Evolutionary conservation across 1,139 yeast species (phyloP), one percentile per base, ranked within the genome.

Genomic region (Blastobotrys apis): DNA sequence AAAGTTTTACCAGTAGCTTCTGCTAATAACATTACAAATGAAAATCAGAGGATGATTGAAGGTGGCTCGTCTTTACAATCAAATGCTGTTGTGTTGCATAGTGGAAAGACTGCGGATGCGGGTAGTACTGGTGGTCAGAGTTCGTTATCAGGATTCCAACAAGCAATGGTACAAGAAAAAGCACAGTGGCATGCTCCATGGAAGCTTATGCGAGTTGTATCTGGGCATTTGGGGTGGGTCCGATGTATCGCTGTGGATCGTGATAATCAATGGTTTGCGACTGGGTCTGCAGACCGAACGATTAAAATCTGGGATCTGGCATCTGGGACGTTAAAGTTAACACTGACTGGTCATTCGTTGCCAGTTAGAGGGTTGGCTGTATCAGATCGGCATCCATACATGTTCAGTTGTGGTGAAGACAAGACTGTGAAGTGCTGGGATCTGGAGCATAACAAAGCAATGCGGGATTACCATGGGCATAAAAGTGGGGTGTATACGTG

Each of bases 351-450:
- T 0, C 98, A 94, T 64, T 76, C 84, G 4, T 84, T 92, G 95
- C 81, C 88, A 0, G 92, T 94, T 1, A 69, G 96, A 44, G 84
- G 88, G 1, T 61, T 92, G 22, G 81, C 75, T 0, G 75, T 90
- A 1, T 85, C 96, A 0, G 67, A 74, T 2, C 69, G 84, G 47
- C 87, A 80, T 57, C 97, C 97, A 0, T 92, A 92, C 63, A 69
- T 94, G 67, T 94, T 88, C 60, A 80, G 94, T 9, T 94, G 94
- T 22, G 85, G 96, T 31, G 97, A 92, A 60, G 99, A 94, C 65
- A 90, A 90, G 62, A 76, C 88, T 32, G 87, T 88, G n/a, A 79
- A 88, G 58, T 90, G 97, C 65, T 94, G 97, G 97, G 98, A 94
- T 67, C 70, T 94, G 56, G 97, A 92, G 63, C 77, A 81, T 56